Evolutionary conservation across 2,329 filamentous ascomycete genomes (phyloP), one percentile per base, ranked within the genome.

Genomic region (Camptophora hylomeconis): DNA sequence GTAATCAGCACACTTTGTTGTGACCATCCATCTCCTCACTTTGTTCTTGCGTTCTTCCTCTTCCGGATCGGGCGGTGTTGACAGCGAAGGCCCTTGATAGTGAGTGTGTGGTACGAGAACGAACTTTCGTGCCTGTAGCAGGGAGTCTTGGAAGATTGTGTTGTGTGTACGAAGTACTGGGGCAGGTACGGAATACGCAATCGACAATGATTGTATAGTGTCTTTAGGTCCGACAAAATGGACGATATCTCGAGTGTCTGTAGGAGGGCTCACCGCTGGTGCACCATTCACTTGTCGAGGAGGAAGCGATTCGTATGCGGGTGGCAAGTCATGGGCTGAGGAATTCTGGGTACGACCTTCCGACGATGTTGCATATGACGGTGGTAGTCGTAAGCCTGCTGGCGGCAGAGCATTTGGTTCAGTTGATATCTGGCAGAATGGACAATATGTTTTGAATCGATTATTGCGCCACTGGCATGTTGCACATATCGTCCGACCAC

Each of bases 221-320:
- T 89, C 81, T n/a, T 60, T 55, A 33, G 79, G 75, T 44, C 80
- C 63, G 26, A 89, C 60, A 52, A 83, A 83, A 51, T 89, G 81
- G 9, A 86, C 57, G 3, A 73, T 72, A 50, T 84, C 78, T 33
- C 70, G 63, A 46, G 40, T 26, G 25, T 29, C 14, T 20, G 26
- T 41, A 40, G 27, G 22, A 30, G 4, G 45, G 28, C 16, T 49
- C 38, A 39, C 49, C 10, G 31, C 35, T 18, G 27, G 27, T 5
- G 30, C 22, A 16, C 15, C 10, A 15, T 7, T 20, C 10, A 17
- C 17, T 19, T 14, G 22, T 32, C 33, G 17, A 35, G 25, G 20
- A 42, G 24, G 23, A 42, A 41, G 15, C 37, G 33, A 30, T 44
- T 48, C 19, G 37, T 30, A n/a, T 41, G 44, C 24, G 12, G 33